A percentile compares a stretch with the other conserved stretches of the same genome.
These are phyloP conservation scores for Magnaporthales sp. DNA, from an alignment of 2,329 filamentous ascomycete species.

Conservation along the genomic window DNA sequence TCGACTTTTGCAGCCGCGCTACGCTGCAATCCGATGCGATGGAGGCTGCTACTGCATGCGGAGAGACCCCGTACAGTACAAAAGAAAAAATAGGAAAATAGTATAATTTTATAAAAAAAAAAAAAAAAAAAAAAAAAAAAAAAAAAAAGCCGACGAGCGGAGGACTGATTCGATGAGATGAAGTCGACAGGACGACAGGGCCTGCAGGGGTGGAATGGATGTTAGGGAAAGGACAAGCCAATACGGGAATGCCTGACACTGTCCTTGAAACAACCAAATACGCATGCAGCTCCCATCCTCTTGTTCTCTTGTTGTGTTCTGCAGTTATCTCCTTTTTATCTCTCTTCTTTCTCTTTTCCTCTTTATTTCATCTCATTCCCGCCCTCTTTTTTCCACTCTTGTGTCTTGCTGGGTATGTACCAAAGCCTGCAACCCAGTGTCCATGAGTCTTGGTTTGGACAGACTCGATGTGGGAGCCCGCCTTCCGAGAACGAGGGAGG, in stretches of 20 bases:
- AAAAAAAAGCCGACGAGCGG: background rate
- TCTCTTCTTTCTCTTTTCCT: background rate
- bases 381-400: background rate
- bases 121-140: background rate
- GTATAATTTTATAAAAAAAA: too few species aligned
- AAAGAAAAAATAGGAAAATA: background rate
- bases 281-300: background rate
- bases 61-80: background rate
- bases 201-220: background rate
- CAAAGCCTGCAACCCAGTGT: background rate
- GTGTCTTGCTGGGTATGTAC: background rate
- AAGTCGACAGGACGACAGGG: background rate
- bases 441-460: background rate
- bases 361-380: background rate
- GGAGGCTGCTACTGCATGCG: background rate
- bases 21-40: background rate
- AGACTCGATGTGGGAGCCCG: background rate
- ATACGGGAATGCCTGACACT: background rate
- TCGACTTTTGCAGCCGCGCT: background rate
- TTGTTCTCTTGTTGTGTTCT: background rate
- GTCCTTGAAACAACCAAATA: background rate
- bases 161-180: background rate
- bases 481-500: background rate
- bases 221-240: background rate
- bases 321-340: background rate